A percentile compares a stretch with the other conserved stretches of the same genome.
Conservation (phyloP, 192 early-diverging fungal species). For the Haplosporangium gracile region DNA sequence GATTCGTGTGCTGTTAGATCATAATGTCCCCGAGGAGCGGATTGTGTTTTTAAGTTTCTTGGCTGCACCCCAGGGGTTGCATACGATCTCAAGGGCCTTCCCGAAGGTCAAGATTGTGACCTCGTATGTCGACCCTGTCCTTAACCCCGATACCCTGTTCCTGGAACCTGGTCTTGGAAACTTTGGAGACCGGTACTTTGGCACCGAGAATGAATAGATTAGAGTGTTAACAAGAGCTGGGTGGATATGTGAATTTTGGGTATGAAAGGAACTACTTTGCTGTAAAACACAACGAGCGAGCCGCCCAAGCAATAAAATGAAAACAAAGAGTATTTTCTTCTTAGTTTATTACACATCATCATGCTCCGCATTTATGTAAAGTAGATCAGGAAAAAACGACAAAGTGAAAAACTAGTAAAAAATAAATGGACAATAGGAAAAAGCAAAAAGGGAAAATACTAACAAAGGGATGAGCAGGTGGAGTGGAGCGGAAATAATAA, state of each 20-base stretch:
- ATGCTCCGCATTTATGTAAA: not conserved
- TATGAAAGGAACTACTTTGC: not conserved
- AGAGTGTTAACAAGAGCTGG: not conserved
- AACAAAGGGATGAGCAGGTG: not conserved
- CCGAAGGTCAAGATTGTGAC: constrained; percentile 84
- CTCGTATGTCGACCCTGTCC: constrained; percentile 81
- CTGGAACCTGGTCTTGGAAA: constrained; percentile 90
- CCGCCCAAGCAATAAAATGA: not conserved
- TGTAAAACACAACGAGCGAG: not conserved
- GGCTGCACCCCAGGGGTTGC: constrained; percentile 81
- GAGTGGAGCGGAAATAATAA: not conserved
- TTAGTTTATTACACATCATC: constrained; percentile 5
- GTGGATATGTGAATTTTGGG: not conserved
- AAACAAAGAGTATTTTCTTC: not conserved
- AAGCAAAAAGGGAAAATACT: not conserved
- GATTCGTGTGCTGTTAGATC: constrained; percentile 92
- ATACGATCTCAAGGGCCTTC: constrained; percentile 86
- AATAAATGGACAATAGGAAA: not conserved
- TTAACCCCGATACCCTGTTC: constrained; percentile 73
- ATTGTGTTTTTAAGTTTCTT: constrained; percentile 91
- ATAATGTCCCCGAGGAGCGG: constrained; percentile 85
- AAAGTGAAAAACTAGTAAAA: not conserved
- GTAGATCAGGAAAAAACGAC: not conserved
- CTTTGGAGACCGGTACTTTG: constrained; percentile 83
- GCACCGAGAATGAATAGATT: constrained; percentile 58